Evolutionary conservation across 2,329 filamentous ascomycete genomes (phyloP), one percentile per base, ranked within the genome.

Genomic region (Beauveria brongniartii): DNA sequence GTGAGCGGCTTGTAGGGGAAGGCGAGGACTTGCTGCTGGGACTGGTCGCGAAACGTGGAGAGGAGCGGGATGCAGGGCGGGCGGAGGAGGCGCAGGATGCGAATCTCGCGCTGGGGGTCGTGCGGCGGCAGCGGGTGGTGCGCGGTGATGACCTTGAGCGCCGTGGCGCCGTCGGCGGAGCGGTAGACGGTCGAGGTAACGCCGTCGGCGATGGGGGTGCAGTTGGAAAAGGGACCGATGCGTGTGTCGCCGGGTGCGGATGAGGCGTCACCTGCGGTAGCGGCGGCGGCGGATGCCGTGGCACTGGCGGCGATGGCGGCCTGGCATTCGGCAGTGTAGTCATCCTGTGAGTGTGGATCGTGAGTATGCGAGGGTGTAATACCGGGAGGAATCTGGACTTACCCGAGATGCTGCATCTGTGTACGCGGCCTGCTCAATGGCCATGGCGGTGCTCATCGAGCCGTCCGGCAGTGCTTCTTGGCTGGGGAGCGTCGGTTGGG

Each of bases 101-200:
- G 85, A 57, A 87, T 86, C 76, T 99, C 94, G 48, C 90, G 86
- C 52, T 81, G 77, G 1, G 91, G 88, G 70, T 95, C 87, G 73
- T 99, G 94, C 10, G 94, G 94, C 62, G 89, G 86, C 43, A 86
- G 81, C 75, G 88, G 85, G 59, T 82, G 79, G 43, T 86, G 86
- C 37, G 90, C 87, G 30, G 85, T 86, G 41, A 94, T 96, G 62
- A 97, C 86, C 71, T 99, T 99, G 54, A 99, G 78, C 2, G 93
- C 94, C 14, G 30, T 41, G 5, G 30, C 26, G 20, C 78, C 76
- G 57, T 75, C 67, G 24, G 71, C 75, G 46, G 86, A 86, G 67
- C 87, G 87, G 76, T 92, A 97, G 55, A 99, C 86, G 60, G 87
- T 84, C 20, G 93, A 94, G 64, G 91, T 94, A 14, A 93, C 78